Evolutionary conservation across 1,284 basidiomycete species (phyloP).

Genomic region (Heterobasidion parviporum): DNA sequence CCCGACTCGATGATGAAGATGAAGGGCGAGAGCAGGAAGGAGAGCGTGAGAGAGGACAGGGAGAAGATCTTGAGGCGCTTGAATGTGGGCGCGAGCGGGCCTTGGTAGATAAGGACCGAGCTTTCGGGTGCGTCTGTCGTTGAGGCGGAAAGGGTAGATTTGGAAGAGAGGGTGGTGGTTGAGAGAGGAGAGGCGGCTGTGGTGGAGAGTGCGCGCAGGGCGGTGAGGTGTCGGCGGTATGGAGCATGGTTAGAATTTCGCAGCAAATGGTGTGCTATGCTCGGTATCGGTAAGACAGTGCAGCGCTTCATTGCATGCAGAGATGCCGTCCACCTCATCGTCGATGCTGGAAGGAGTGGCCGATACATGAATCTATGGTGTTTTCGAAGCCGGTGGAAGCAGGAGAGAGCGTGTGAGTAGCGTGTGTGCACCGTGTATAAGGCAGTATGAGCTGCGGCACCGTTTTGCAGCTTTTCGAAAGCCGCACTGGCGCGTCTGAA

Average conservation of each 20-base stretch:
- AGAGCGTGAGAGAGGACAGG: constrained; percentile 67
- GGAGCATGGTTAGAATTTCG: background rate
- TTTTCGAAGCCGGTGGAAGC: background rate
- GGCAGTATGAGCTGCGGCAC: no score
- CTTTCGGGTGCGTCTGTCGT: background rate
- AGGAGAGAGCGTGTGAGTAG: background rate
- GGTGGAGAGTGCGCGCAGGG: background rate
- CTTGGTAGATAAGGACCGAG: constrained; percentile 30
- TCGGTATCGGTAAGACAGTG: background rate
- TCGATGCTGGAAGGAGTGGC: background rate
- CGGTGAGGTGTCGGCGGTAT: background rate
- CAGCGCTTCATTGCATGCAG: background rate
- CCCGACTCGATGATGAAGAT: constrained; percentile 75
- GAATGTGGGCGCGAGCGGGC: constrained; percentile 68
- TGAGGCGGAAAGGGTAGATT: background rate
- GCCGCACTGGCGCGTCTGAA: no score
- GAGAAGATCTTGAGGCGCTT: constrained; percentile 79
- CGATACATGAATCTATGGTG: background rate
- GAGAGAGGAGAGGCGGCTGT: background rate
- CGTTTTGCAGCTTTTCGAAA: no score
- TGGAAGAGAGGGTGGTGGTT: background rate
- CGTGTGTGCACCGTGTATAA: background rate
- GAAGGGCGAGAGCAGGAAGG: constrained; percentile 66
- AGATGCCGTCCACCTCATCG: background rate
- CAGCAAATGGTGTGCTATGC: background rate